Percentiles rank a stretch among this genome's conserved stretches.
Evolutionary conservation across 371 early-diverging fungal species (phyloP).

Genomic region (Mucor racemosus): DNA sequence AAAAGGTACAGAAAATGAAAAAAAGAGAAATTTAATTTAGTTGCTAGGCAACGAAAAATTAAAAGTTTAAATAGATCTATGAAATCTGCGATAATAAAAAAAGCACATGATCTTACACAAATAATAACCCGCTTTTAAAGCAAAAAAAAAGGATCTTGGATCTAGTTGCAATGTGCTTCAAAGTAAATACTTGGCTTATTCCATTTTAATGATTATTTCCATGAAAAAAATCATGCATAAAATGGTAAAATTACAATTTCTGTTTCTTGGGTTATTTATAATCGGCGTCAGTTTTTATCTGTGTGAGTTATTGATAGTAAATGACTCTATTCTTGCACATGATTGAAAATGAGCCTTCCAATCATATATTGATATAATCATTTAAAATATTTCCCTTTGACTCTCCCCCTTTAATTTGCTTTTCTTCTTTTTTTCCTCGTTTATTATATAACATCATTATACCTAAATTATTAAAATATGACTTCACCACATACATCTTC

Average conservation of each 20-base stretch:
- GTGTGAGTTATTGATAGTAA: neutral
- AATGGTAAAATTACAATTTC: neutral
- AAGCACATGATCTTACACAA: conserved; percentile 7
- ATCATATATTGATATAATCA: neutral
- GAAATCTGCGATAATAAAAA: neutral
- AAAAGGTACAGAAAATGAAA: conserved; percentile 6
- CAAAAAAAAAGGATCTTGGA: neutral
- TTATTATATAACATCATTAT: neutral
- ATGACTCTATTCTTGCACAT: conserved; percentile 8
- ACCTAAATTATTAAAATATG: conserved; percentile 5
- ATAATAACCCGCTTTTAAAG: neutral
- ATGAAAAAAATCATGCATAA: conserved; percentile 5
- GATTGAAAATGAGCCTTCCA: conserved; percentile 3
- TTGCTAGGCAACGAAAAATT: conserved; percentile 4
- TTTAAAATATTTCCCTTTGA: neutral
- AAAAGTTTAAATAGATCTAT: conserved; percentile 15
- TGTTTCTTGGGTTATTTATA: neutral
- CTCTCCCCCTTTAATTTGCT: conserved; percentile 2
- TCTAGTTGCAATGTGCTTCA: neutral
- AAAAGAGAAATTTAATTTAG: neutral
- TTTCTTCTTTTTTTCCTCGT: neutral
- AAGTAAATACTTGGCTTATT: neutral
- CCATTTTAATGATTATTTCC: neutral
- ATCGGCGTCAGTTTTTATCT: neutral
- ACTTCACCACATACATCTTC: conserved; percentile 8